Base-by-base conservation (phyloP, 73 alveolate species). In the Halteria grandinella region DNA sequence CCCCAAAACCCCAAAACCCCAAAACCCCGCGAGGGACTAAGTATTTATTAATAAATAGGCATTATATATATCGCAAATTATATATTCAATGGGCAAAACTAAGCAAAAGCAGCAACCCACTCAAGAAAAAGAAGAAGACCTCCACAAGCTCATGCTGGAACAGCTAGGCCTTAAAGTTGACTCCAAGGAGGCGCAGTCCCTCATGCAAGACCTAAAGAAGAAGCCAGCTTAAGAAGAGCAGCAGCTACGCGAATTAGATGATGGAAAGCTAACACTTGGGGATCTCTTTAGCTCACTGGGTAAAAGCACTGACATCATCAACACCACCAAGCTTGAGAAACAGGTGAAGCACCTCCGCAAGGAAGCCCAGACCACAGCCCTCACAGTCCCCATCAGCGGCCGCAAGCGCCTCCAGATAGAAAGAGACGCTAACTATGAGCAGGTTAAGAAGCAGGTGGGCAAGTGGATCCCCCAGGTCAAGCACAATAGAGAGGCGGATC, bases 391-490 rank as follows among this genome's bases (percentile, higher is more conserved):
- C 20, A 21, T 66, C 8, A 44, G 69, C 7, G 80, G 80, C 24
- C 43, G 80, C 40, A 66, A 66, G 66, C 17, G 80, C 23, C 54
- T 47, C 7, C 6, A 66, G 69, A 66, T 82, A 21, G 84, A 79
- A 50, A 62, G 94, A 55, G 74, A 79, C 36, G 83, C 33, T 25
- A 79, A 78, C 66, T 86, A 86, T 51, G 57, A 66, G 28, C 18
- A 53, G 25, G 58, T 49, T 64, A 39, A 79, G 54, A 57, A 78
- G 63, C 78, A 79, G 44, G 75, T 75, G 32, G 86, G 75, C 3
- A 86, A 79, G 37, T 86, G 90, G 89, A 21, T 86, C 11, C 88
- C 88, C 15, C 58, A 78, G 49, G 86, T 86, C 27, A 86, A 86
- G 53, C 23, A 75, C 20, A 82, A 73, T 49, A 66, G 94, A 57